Percentiles rank a stretch among this genome's conserved stretches.
Evolutionary conservation across 768 basidiomycete species (phyloP).

Genomic region (Phylloporus arenicola): DNA sequence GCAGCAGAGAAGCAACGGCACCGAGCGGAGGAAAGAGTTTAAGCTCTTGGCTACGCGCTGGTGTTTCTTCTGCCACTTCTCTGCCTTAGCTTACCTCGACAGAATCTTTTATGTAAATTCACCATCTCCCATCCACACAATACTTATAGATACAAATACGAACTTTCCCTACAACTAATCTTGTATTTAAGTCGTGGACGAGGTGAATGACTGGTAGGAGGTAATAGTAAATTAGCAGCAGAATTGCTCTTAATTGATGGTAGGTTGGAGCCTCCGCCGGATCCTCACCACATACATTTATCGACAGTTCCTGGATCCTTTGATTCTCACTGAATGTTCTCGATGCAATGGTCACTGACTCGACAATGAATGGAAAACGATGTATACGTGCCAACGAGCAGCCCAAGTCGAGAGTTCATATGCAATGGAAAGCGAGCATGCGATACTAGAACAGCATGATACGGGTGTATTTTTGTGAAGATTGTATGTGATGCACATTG

Average conservation of each 20-base stretch:
- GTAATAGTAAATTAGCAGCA: no score
- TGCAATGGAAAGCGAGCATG: no score
- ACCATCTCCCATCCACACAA: neutral
- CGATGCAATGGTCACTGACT: no score
- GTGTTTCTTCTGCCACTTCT: neutral
- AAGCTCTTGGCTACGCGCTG: neutral
- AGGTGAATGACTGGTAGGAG: no score
- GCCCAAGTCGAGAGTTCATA: no score
- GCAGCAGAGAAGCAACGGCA: constrained; percentile 8
- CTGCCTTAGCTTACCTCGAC: neutral
- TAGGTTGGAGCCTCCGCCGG: neutral
- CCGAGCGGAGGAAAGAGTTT: constrained; percentile 1
- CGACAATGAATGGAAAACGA: no score
- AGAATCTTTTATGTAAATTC: neutral
- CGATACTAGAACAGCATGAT: neutral
- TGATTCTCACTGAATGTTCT: no score
- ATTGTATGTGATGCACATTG: neutral
- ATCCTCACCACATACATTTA: no score
- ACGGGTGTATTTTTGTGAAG: neutral
- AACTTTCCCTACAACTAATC: neutral
- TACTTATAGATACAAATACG: neutral
- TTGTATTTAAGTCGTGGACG: neutral
- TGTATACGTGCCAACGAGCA: no score
- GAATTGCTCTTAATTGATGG: no score
- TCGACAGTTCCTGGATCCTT: no score